Evolutionary conservation across 1,284 basidiomycete genomes (phyloP).

Genomic region (Ustilago xerochloae): DNA sequence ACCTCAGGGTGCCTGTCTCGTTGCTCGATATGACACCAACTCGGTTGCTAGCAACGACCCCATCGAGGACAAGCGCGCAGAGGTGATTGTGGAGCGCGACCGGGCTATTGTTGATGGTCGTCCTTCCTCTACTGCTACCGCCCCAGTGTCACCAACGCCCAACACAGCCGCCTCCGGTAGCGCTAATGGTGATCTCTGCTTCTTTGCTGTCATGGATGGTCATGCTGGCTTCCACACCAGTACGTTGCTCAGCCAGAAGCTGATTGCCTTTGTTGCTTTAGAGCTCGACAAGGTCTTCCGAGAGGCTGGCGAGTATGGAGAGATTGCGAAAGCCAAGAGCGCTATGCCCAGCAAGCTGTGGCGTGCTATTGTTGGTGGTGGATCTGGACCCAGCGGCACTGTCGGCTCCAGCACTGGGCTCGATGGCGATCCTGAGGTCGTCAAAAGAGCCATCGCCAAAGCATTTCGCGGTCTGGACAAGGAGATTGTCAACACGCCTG

Average conservation of each 20-base stretch:
- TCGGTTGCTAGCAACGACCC: slow-evolving; percentile 64
- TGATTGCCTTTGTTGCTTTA: slow-evolving; percentile 86
- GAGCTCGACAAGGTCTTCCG: slow-evolving; percentile 75
- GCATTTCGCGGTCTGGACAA: slow-evolving; percentile 83
- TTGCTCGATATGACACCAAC: slow-evolving; percentile 66
- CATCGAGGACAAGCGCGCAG: slow-evolving; percentile 64
- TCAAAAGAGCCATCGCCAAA: slow-evolving; percentile 79
- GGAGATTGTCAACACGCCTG: slow-evolving; percentile 80
- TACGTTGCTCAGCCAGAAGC: slow-evolving; percentile 81
- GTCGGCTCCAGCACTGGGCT: slow-evolving; percentile 54
- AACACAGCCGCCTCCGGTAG: slow-evolving; percentile 28
- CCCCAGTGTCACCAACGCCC: slow-evolving; percentile 13
- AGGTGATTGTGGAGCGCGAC: slow-evolving; percentile 66
- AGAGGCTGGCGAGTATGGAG: slow-evolving; percentile 66
- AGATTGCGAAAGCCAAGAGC: slow-evolving; percentile 62
- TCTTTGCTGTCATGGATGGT: slow-evolving; percentile 92
- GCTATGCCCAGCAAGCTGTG: slow-evolving; percentile 61
- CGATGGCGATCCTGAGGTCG: slow-evolving; percentile 75
- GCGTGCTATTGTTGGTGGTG: slow-evolving; percentile 61
- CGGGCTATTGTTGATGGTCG: slow-evolving; percentile 42
- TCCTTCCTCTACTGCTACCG: slow-evolving; percentile 16
- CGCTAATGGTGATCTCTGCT: slow-evolving; percentile 67
- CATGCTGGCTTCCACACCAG: slow-evolving; percentile 88
- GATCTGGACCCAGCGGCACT: slow-evolving; percentile 15
- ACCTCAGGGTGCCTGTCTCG: slow-evolving; percentile 57